Base-by-base conservation (phyloP, 306 rosid species). In the Urtica urens region DNA sequence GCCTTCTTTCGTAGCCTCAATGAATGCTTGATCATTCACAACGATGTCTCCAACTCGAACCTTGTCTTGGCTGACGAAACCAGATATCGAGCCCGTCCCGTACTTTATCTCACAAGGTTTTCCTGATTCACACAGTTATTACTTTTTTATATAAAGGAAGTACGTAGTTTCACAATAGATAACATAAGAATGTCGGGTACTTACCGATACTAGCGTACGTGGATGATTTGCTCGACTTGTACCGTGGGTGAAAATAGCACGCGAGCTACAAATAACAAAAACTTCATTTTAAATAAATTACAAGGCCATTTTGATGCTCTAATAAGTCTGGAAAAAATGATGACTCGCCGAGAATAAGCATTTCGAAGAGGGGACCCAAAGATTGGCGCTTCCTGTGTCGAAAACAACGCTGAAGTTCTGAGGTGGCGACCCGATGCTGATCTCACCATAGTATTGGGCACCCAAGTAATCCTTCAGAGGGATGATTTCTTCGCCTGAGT, bases 401-500 rank as follows among this genome's bases (percentile, higher is more conserved):
- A 86, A 86, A 61, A 86, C 74, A 65, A 86, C 90, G 48, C 72
- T 48, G 70, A 86, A 86, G 17, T 63, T 78, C 58, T 86, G 96
- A 26, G 86, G 81, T 11, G 96, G 96, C 4, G 96, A 69, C 58
- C 93, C 96, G 55, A 86, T 77, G 53, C 90, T 79, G 68, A 86
- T 86, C 78, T 76, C 93, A 58, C 96, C 96, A 58, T 42, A 81
- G 63, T 86, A 86, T 39, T 86, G 93, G 16, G 96, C 93, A 65
- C 82, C 83, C 80, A 86, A 57, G 66, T 67, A 86, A 67, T 86
- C 72, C 51, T 69, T 82, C 51, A 86, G 53, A 55, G 86, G 77
- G 23, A 86, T 60, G 57, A 72, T 59, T 46, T 60, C 81, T 19
- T 72, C 93, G 14, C 40, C 42, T 38, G 73, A 56, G 43, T 38